Evolutionary conservation across 768 basidiomycete species (phyloP), one percentile per base, ranked within the genome.

Genomic region (Kwoniella heveanensis): DNA sequence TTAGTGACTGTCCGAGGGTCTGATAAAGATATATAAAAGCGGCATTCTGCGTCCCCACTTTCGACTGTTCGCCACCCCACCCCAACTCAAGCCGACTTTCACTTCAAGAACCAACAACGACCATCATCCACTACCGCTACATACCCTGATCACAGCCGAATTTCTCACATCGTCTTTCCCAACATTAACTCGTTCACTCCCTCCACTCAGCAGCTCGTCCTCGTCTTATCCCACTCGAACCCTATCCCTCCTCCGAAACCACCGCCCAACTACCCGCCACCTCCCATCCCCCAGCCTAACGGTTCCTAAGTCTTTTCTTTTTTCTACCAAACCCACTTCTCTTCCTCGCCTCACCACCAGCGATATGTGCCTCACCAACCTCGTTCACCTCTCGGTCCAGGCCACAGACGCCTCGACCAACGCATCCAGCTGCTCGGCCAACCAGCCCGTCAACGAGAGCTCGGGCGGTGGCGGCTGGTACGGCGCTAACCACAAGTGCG

Each of bases 401-500:
- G 39, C 39, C 15, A 44, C 19, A 8, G 39, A 44, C 39, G 39
- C 39, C 39, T 44, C 39, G 4, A 44, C 39, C 49, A 29, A 25
- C 26, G 17, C 51, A 25, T 13, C 51, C 25, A 8, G 51, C 51
- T 52, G 25, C 17, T 1, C 49, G 17, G 12, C 49, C 49, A 50
- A 44, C 39, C 39, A 44, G 15, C 39, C 39, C 10, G 17, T 44
- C 39, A 44, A 44, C 39, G 39, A 44, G 17, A 44, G 39, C 19
- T 44, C 39, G 10, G 39, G 39, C 6, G 21, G 26, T n/a, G 32
- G 44, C 8, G 48, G 61, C 21, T 44, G 22, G 21, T 56, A 32
- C 48, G 25, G 54, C 9, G 62, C 57, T 47, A 44, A 64, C 27
- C 54, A 64, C 50, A 53, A 57, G 17, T 64, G 62, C 21, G 62